Conservation (phyloP, 2,329 filamentous ascomycete species). For the Diaporthe velutina region DNA sequence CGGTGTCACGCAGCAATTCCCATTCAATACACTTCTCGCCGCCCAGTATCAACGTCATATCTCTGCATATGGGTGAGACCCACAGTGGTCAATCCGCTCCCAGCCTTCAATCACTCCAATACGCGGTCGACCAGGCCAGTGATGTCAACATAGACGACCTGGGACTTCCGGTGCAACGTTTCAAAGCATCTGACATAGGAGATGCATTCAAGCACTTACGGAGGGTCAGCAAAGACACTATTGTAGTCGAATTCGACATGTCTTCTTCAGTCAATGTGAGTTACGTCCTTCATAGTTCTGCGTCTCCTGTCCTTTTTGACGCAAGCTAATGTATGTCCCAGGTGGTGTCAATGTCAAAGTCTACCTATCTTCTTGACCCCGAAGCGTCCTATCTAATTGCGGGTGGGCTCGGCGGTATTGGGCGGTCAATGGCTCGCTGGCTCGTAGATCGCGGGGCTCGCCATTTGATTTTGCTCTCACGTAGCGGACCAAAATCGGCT, state of each 20-base stretch:
- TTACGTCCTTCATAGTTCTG: no score
- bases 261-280: no score
- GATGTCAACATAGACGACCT: no score
- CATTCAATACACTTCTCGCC: not conserved
- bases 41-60: not conserved
- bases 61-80: not conserved
- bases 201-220: not conserved
- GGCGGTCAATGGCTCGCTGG: conserved; percentile 46
- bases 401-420: conserved; percentile 51
- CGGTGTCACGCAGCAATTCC: no score
- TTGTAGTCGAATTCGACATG: no score
- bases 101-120: not conserved
- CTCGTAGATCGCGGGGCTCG: conserved; percentile 47
- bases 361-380: not conserved
- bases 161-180: not conserved
- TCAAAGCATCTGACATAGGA: not conserved
- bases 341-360: no score
- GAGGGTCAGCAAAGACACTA: no score
- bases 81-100: no score
- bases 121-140: not conserved
- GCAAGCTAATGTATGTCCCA: no score
- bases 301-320: no score
- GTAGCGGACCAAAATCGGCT: conserved; percentile 41
- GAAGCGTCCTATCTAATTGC: conserved; percentile 49
- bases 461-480: conserved; percentile 47